Evolutionary conservation across 495 filamentous ascomycete species (phyloP).

Genomic region (Aspergillus carlsbadensis): DNA sequence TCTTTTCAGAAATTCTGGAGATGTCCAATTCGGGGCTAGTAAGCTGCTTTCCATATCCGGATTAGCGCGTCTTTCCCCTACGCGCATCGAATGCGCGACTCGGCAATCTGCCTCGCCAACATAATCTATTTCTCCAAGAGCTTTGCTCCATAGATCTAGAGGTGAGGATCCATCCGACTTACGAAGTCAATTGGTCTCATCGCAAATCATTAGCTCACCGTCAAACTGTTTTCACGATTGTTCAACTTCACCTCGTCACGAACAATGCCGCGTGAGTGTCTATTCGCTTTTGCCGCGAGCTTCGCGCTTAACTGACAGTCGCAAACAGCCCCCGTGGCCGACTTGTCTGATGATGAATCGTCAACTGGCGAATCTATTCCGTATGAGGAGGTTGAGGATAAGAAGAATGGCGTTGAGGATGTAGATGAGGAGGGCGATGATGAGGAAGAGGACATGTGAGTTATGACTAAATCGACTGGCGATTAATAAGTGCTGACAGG

Average conservation of each 20-base stretch:
- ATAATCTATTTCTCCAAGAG: not conserved
- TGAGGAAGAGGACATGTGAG: slow-evolving; percentile 42
- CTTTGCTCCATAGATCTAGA: not conserved
- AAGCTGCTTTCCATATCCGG: slow-evolving; percentile 37
- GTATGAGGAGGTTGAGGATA: slow-evolving; percentile 33
- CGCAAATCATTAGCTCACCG: slow-evolving; percentile 11
- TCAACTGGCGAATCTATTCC: slow-evolving; percentile 40
- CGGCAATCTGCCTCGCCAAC: slow-evolving; percentile 7
- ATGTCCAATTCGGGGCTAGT: slow-evolving; percentile 26
- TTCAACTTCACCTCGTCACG: slow-evolving; percentile 23
- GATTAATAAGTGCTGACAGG: slow-evolving; percentile 28
- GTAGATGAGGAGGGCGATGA: slow-evolving; percentile 42
- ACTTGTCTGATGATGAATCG: slow-evolving; percentile 46
- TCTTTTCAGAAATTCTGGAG: slow-evolving; percentile 34
- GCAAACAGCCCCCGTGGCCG: slow-evolving; percentile 37
- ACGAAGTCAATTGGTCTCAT: not conserved
- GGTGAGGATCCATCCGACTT: not conserved
- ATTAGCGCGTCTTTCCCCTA: slow-evolving; percentile 28
- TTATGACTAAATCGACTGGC: not conserved
- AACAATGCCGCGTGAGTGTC: slow-evolving; percentile 41
- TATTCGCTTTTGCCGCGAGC: slow-evolving; percentile 16
- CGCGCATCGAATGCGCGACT: slow-evolving; percentile 20
- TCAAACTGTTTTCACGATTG: slow-evolving; percentile 37
- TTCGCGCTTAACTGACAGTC: slow-evolving; percentile 13
- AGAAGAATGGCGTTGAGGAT: slow-evolving; percentile 32